These are phyloP conservation scores for Salisapilia sapeloensis DNA, from an alignment of 352 stramenopile genomes.

Conservation along the genomic window DNA sequence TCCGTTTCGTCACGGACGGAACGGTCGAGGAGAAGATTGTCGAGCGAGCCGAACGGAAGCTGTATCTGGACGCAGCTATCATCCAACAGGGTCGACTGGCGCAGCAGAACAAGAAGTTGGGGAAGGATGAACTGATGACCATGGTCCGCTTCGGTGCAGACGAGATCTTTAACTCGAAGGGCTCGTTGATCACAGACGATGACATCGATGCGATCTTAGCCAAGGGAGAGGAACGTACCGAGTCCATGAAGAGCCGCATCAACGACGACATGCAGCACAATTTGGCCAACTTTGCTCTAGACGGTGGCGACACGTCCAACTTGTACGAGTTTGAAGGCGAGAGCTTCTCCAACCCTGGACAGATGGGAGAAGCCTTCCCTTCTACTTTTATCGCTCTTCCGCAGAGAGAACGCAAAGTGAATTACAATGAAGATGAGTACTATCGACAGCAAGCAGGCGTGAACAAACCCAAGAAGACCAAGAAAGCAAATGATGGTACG, in stretches of 20 bases:
- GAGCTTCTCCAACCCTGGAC: slow-evolving; percentile 56
- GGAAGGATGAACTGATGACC: slow-evolving; percentile 96
- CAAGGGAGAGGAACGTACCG: slow-evolving; percentile 82
- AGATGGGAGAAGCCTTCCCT: no score
- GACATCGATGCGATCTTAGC: slow-evolving; percentile 87
- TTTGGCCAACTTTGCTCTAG: slow-evolving; percentile 90
- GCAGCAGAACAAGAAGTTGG: slow-evolving; percentile 82
- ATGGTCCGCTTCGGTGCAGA: slow-evolving; percentile 87
- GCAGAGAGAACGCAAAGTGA: slow-evolving; percentile 76
- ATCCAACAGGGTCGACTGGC: slow-evolving; percentile 97
- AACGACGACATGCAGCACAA: slow-evolving; percentile 90
- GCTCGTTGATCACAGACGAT: slow-evolving; percentile 83
- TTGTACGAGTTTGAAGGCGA: slow-evolving; percentile 84
- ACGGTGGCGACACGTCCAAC: slow-evolving; percentile 80
- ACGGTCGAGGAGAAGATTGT: slow-evolving; percentile 99
- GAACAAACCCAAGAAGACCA: slow-evolving; percentile 75
- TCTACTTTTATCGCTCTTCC: slow-evolving; percentile 82
- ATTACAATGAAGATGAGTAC: slow-evolving; percentile 96
- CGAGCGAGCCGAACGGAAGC: slow-evolving; percentile 94
- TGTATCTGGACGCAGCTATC: slow-evolving; percentile 97
- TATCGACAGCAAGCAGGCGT: slow-evolving; percentile 80
- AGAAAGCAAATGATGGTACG: slow-evolving; percentile 74
- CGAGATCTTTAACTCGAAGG: slow-evolving; percentile 79
- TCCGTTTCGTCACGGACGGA: slow-evolving; percentile 95
- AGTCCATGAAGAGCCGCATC: slow-evolving; percentile 79